Percentiles rank a stretch among this genome's conserved stretches.
phyloP scores from a whole-genome alignment of 2,329 filamentous ascomycete species.

The Knufia fluminis region DNA sequence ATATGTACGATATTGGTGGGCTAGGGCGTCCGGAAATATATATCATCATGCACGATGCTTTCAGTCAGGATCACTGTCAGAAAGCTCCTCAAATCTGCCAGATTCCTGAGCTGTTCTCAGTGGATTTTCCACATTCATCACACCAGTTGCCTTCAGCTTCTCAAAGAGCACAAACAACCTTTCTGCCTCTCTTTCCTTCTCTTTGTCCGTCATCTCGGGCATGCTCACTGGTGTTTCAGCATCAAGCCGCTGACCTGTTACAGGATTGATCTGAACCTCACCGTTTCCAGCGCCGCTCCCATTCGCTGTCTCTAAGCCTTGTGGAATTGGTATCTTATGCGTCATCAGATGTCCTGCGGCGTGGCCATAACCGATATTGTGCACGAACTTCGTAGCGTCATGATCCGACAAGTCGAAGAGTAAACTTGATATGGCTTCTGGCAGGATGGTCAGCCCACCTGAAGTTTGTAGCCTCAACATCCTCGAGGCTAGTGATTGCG shows the following conservation, averaged over 20 bases:
- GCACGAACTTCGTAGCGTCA: conserved; percentile 69
- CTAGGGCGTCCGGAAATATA: not conserved
- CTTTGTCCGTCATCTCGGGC: conserved; percentile 76
- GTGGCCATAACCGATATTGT: conserved; percentile 90
- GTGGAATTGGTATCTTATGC: conserved; percentile 69
- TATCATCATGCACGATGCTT: not conserved
- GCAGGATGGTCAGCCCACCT: conserved; percentile 59
- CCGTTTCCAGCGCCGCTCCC: conserved; percentile 20
- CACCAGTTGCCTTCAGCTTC: conserved; percentile 66
- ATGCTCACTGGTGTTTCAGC: conserved; percentile 37
- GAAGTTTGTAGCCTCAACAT: conserved; percentile 71
- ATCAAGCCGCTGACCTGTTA: conserved; percentile 75
- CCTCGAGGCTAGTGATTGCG: conserved; percentile 62
- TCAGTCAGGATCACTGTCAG: conserved; percentile 15
- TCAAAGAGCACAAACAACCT: conserved; percentile 85
- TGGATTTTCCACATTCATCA: conserved; percentile 71
- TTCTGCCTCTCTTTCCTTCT: conserved; percentile 88
- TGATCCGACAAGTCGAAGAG: conserved; percentile 81
- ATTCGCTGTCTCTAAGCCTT: conserved; percentile 45
- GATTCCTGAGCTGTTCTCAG: conserved; percentile 60
- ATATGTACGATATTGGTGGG: not conserved
- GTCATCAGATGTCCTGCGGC: conserved; percentile 83
- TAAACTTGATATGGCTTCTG: conserved; percentile 65
- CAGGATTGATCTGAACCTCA: conserved; percentile 58
- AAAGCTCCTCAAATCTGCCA: conserved; percentile 52